These are phyloP conservation scores for Globisporangium paroecandrum DNA, from an alignment of 352 stramenopile species.

Conservation along the genomic window DNA sequence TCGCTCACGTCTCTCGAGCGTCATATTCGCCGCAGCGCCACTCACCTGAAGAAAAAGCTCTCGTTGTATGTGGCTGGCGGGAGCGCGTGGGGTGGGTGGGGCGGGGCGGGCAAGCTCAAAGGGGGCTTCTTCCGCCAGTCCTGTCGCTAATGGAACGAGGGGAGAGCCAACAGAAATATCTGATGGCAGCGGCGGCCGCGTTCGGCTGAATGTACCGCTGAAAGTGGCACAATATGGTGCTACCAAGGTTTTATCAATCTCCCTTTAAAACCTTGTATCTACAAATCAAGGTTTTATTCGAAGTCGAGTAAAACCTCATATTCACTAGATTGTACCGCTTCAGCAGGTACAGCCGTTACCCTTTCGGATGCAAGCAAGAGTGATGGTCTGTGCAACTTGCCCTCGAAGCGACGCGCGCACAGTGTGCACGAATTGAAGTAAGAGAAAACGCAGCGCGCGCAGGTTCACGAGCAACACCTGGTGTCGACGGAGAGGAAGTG, in stretches of 20 bases:
- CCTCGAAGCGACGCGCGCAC: constrained; percentile 1
- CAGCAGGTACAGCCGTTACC: neutral
- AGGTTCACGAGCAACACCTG: neutral
- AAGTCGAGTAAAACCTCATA: neutral
- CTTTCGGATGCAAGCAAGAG: neutral
- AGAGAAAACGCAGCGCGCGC: neutral
- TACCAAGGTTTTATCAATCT: neutral
- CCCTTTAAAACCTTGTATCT: neutral
- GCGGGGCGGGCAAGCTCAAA: neutral
- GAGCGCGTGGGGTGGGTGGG: neutral
- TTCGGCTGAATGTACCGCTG: constrained; percentile 1
- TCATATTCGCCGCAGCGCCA: constrained; percentile 1
- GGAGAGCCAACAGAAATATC: constrained; percentile 34
- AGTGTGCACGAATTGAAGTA: neutral
- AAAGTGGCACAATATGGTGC: constrained; percentile 14
- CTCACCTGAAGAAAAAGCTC: constrained; percentile 25
- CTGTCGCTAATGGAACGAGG: constrained; percentile 1
- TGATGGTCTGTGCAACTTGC: constrained; percentile 1
- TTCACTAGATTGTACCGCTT: neutral
- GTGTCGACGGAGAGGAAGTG: neutral
- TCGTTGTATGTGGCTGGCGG: constrained; percentile 19
- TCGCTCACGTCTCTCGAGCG: neutral
- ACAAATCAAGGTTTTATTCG: neutral
- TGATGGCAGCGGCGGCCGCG: constrained; percentile 19
- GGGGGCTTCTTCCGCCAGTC: constrained; percentile 5